phyloP scores from a whole-genome alignment of 768 basidiomycete genomes.

The Rhizopogon sp. region DNA sequence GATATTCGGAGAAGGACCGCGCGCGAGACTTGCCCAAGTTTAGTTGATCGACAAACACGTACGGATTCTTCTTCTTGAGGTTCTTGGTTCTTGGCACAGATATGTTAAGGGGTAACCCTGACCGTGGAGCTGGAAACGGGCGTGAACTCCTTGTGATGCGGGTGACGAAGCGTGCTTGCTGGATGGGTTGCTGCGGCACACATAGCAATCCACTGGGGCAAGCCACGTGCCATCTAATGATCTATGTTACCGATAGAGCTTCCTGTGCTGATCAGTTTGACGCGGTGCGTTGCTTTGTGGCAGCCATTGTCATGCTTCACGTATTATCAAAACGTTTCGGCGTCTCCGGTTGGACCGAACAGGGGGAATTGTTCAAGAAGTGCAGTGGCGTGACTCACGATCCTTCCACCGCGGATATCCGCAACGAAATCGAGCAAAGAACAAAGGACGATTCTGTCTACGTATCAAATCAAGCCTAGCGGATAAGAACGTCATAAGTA shows the following conservation, averaged over 20 bases:
- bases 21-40: not conserved
- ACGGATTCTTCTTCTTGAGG: not conserved
- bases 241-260: not conserved
- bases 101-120: not conserved
- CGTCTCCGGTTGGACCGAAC: not conserved
- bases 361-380: not conserved
- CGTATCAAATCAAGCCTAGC: not conserved
- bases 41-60: not conserved
- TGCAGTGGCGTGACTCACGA: not conserved
- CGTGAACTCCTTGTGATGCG: not conserved
- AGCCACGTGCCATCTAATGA: not conserved
- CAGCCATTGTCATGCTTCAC: not conserved
- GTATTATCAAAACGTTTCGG: not conserved
- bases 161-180: not conserved
- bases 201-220: not conserved
- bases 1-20: not conserved
- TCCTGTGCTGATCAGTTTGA: not conserved
- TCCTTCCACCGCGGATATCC: constrained; percentile 26
- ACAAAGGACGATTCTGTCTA: not conserved
- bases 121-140: not conserved
- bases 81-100: not conserved
- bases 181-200: not conserved
- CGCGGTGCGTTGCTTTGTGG: not conserved
- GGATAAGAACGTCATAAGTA: constrained; percentile 18
- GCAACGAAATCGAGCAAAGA: constrained; percentile 4